Evolutionary conservation across 805 yeast species (phyloP).

Genomic region (Peterozyma toletana): DNA sequence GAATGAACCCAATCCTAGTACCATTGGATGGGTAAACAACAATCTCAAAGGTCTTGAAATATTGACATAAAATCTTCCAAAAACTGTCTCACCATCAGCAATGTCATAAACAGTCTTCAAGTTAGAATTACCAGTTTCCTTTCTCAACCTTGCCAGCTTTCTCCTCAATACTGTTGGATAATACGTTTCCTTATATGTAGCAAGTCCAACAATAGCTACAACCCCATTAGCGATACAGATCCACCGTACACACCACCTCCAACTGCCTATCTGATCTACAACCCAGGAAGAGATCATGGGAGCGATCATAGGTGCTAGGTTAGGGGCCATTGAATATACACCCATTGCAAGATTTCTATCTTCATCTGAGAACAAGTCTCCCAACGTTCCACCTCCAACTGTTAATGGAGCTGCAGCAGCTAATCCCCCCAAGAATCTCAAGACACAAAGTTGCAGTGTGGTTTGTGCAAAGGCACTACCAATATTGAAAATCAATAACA

Average conservation of each 20-base stretch:
- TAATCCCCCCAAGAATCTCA: slow-evolving; percentile 55
- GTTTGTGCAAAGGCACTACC: slow-evolving; percentile 56
- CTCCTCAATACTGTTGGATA: slow-evolving; percentile 42
- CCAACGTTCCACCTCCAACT: slow-evolving; percentile 62
- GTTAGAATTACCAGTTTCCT: slow-evolving; percentile 45
- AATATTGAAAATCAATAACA: slow-evolving; percentile 40
- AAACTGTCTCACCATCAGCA: slow-evolving; percentile 38
- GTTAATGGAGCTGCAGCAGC: slow-evolving; percentile 62
- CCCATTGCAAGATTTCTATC: slow-evolving; percentile 51
- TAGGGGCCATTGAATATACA: slow-evolving; percentile 22
- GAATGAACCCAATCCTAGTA: slow-evolving; percentile 52
- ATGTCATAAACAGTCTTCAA: slow-evolving; percentile 57
- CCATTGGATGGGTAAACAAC: slow-evolving; percentile 53
- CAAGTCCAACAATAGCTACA: slow-evolving; percentile 32
- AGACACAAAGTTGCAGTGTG: slow-evolving; percentile 46
- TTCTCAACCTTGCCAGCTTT: slow-evolving; percentile 40
- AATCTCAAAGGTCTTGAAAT: slow-evolving; percentile 48
- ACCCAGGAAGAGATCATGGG: slow-evolving; percentile 1
- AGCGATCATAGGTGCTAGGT: background rate
- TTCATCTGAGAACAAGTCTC: slow-evolving; percentile 47
- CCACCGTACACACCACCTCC: slow-evolving; percentile 64
- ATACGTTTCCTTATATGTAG: slow-evolving; percentile 51
- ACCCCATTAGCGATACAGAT: slow-evolving; percentile 47
- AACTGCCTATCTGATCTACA: slow-evolving; percentile 15
- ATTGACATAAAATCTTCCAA: slow-evolving; percentile 30